phyloP scores from a whole-genome alignment of 1,139 yeast species.

The Geotrichum reessii region DNA sequence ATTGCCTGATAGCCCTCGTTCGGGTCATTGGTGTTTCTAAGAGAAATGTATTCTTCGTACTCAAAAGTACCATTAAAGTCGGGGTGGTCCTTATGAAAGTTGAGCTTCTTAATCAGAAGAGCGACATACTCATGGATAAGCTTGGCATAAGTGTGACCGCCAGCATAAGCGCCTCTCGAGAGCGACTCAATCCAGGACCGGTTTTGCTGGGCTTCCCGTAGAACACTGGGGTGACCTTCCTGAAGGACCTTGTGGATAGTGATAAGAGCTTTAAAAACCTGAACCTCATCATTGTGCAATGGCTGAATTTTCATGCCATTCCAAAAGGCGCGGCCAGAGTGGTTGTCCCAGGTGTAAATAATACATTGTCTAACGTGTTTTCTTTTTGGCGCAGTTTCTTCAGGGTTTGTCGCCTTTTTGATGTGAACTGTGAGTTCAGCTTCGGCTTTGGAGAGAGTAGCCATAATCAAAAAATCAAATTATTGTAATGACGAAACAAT shows the following conservation, averaged over 20 bases:
- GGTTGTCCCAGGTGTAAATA: conserved; percentile 94
- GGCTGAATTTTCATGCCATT: conserved; percentile 77
- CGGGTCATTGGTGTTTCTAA: conserved; percentile 85
- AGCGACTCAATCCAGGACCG: conserved; percentile 51
- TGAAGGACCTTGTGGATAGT: conserved; percentile 89
- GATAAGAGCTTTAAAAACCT: conserved; percentile 81
- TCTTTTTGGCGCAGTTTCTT: conserved; percentile 90
- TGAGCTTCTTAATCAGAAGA: conserved; percentile 64
- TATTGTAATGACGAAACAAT: background rate
- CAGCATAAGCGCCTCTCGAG: conserved; percentile 28
- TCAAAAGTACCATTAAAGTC: conserved; percentile 95
- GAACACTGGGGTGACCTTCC: conserved; percentile 86
- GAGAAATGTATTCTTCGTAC: conserved; percentile 87
- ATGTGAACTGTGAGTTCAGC: conserved; percentile 51
- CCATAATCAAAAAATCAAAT: conserved; percentile 8
- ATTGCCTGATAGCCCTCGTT: conserved; percentile 93
- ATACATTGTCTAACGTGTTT: conserved; percentile 90
- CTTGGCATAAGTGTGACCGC: conserved; percentile 55
- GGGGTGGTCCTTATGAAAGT: conserved; percentile 77
- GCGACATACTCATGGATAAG: conserved; percentile 73
- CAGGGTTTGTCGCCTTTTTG: conserved; percentile 79
- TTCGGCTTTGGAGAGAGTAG: conserved; percentile 33
- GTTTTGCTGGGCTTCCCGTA: conserved; percentile 77
- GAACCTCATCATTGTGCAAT: conserved; percentile 73
- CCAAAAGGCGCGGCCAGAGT: conserved; percentile 82